Evolutionary conservation across 805 yeast genomes (phyloP), one percentile per base, ranked within the genome.

Genomic region (Candida nemodendra): DNA sequence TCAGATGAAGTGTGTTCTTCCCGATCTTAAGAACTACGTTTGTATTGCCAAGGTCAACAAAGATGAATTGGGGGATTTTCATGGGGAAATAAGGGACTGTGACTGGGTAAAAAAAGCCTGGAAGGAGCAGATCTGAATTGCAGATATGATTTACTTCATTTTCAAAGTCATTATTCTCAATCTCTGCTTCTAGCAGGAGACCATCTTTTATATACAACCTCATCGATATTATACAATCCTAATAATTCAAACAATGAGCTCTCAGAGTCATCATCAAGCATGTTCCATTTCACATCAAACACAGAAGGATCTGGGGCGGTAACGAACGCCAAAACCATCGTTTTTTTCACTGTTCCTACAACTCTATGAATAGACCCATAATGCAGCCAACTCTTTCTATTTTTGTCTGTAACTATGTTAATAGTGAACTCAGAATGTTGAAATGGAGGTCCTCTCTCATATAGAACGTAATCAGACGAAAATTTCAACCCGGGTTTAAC

Each of bases 381-480:
- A 78, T 90, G 83, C 56, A 68, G 71, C 74, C 77, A 79, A 41
- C 5, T 30, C 14, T 38, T 39, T 2, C 5, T 32, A 4, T 39
- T 21, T 16, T 32, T 18, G 15, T 41, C 47, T 12, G 48, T 41
- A 9, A 53, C 23, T 5, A 59, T 44, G 17, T 40, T 50, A 9
- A 84, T 65, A 31, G 91, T 86, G 59, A 78, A 86, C 56, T 89
- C 95, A 0, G 99, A 97, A 58, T 93, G 99, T 34, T 83, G 79
- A 58, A 90, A 88, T 2, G 97, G 97, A 7, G 98, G 99, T 0
- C 99, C 99, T 41, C 91, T 69, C 37, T 82, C 78, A 59, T 93
- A 93, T 4, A 93, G 67, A 7, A 93, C 64, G 60, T 68, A 83
- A 52, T 90, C 95, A n/a, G 85, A 75, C 2, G 96, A 96, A 60